Evolutionary conservation across 306 rosid genomes (phyloP), one percentile per base, ranked within the genome.

Genomic region (Begonia masoniana): DNA sequence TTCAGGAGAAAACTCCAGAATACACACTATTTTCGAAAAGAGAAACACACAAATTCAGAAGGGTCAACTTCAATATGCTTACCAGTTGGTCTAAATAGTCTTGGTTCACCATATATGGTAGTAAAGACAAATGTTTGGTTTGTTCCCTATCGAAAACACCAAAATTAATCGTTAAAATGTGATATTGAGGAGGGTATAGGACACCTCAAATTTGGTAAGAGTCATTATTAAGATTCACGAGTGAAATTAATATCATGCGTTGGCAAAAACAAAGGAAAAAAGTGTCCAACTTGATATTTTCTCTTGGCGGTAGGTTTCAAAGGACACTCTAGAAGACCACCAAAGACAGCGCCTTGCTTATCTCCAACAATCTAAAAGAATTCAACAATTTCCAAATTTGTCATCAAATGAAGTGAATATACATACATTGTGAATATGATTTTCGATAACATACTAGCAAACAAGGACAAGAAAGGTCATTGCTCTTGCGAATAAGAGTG

Each of bases 41-140:
- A 3, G 3, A 31, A 31, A 31, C 39, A 31, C 39, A 31, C 9
- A 31, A 31, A 31, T 31, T 31, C 15, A 41, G 4, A 41, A 41
- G 5, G 39, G 12, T n/a, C 15, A 31, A 16, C 3, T 53, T 60
- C 10, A 65, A 62, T 59, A 52, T 45, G 59, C 83, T 77, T 70
- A 92, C 99, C 99, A n/a, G 96, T 92, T 51, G 99, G 85, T 65
- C 84, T 85, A 72, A 92, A 92, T 57, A 92, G 75, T 78, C 93
- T 92, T 56, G 99, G 99, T 47, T 70, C 64, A n/a, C 96, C 99
- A 73, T 87, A 82, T 70, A 77, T 56, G 42, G 99, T 92, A 2
- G 99, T 86, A 59, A 92, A 92, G 42, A 92, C 99, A 71, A 92
- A 92, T 50, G 95, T 56, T 68, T 83, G 87, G 64, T 67, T 72